Percentiles rank a stretch among this genome's conserved stretches.
These are phyloP conservation scores for Salvia hispanica DNA, from an alignment of 257 asterid genomes.

Conservation along the genomic window DNA sequence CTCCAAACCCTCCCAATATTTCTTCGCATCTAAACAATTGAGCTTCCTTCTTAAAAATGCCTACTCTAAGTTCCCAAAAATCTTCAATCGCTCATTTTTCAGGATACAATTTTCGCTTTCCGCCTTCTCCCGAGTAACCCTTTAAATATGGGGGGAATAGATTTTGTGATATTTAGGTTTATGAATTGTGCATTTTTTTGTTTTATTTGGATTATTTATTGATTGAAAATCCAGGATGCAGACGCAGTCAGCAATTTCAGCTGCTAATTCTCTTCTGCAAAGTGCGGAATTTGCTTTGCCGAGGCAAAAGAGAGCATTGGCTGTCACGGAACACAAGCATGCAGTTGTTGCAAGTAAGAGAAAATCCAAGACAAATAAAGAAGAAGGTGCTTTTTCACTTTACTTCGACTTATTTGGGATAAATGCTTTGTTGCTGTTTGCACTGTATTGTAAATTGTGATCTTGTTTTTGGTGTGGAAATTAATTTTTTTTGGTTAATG, in stretches of 20 bases:
- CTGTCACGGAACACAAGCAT: conserved; percentile 61
- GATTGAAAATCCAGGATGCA: conserved; percentile 51
- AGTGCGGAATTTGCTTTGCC: conserved; percentile 77
- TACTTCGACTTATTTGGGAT: neutral
- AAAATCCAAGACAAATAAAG: conserved; percentile 50
- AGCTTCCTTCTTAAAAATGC: conserved; percentile 55
- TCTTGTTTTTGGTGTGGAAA: conserved; percentile 8
- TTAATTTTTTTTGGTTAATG: conserved; percentile 12
- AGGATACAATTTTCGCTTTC: conserved; percentile 74
- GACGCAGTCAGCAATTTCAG: conserved; percentile 53
- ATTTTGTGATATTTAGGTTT: neutral
- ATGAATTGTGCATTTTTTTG: neutral
- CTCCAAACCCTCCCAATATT: conserved; percentile 41
- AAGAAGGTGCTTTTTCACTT: conserved; percentile 40
- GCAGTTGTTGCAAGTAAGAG: conserved; percentile 75
- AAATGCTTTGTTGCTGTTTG: neutral
- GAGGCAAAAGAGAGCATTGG: conserved; percentile 68
- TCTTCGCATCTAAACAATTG: conserved; percentile 67
- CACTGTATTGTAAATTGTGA: neutral
- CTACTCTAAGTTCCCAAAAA: conserved; percentile 54
- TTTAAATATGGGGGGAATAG: neutral
- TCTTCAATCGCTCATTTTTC: conserved; percentile 65
- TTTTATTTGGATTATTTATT: neutral
- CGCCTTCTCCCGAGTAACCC: conserved; percentile 63
- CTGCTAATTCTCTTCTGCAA: conserved; percentile 69